Base-by-base conservation (phyloP, 192 early-diverging fungal species). In the Spizellomyces punctatus region DNA sequence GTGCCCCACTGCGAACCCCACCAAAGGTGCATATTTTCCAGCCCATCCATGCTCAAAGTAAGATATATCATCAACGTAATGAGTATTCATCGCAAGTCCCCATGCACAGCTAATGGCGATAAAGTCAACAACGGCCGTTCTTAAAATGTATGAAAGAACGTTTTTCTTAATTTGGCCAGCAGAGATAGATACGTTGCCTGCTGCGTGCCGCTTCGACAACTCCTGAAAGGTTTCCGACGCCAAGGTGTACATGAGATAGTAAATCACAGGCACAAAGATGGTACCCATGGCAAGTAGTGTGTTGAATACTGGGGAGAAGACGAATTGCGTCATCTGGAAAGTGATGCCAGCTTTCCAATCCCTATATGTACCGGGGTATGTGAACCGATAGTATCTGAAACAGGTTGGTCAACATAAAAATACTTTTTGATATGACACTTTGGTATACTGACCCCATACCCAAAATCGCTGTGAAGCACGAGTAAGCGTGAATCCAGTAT, bases 261-360 rank as follows among this genome's bases (percentile, higher is more conserved):
- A 62, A 5, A 62, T 62, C 16, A 36, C 27, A 5, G 60, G 60
- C 27, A 62, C n/a, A 6, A 62, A 62, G n/a, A 62, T 36, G 60
- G 49, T 36, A 16, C 60, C 60, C 60, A 62, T 62, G 60, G 27
- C 60, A 36, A 62, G 60, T 6, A 62, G 41, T 16, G 60, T 62
- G 60, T 62, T 62, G 60, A 62, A 62, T 16, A 62, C 60, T 17
- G 60, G 60, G 16, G 60, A 62, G 27, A n/a, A n/a, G 60, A 62
- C 27, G 27, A 62, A 62, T 16, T 62, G 19, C 17, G 60, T 62
- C 17, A 62, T 62, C 19, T 2, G 17, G 6, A 21, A 62, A 16
- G n/a, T 62, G 60, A 36, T 36, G 17, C 16, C n/a, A 16, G 17
- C 17, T 4, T 36, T n/a, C 60, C 60, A 62, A 36, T 62, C 60